Evolutionary conservation across 345 rosid species (phyloP), one percentile per base, ranked within the genome.

Genomic region (Ailanthus altissimus): DNA sequence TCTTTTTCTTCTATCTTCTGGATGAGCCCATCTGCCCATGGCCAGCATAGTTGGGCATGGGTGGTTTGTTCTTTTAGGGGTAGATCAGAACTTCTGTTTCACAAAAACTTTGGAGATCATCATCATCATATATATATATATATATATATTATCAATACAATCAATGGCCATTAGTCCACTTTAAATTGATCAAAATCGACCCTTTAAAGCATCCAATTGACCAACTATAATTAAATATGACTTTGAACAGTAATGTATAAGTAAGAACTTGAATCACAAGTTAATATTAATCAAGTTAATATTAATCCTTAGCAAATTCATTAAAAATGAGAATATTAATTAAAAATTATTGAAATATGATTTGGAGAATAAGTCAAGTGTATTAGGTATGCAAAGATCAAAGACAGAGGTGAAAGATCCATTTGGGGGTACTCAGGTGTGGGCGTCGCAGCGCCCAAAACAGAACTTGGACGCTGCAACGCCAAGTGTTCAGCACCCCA

Each of bases 1-100:
- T 62, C 62, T 50, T 73, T 73, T 51, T 76, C 70, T 76, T 36
- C 28, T 76, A 68, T 58, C 77, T 70, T 71, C 72, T 75, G 59
- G 72, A 69, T 28, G 82, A 18, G 8, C 26, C 72, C 45, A 74
- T 28, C 23, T 49, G 8, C 26, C 72, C 45, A 74, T 28, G 36
- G 49, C 42, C 26, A 28, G 9, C 18, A 21, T 58, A 20, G 75
- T 62, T n/a, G 79, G 45, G 66, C 28, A 45, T 54, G 65, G 32
- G 45, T 67, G 6, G 7, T 45, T 40, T 67, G 64, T 57, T 21
- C 20, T 18, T 45, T 59, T 59, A 26, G 11, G 40, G 11, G 40
- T 59, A 43, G 42, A 56, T 73, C 45, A 26, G 42, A 43, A 54
- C 38, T 54, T 54, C 36, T 40, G 28, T 32, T 70, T 28, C 57